Evolutionary conservation across 768 basidiomycete species (phyloP).

Genomic region (Tubosaeta sp.): DNA sequence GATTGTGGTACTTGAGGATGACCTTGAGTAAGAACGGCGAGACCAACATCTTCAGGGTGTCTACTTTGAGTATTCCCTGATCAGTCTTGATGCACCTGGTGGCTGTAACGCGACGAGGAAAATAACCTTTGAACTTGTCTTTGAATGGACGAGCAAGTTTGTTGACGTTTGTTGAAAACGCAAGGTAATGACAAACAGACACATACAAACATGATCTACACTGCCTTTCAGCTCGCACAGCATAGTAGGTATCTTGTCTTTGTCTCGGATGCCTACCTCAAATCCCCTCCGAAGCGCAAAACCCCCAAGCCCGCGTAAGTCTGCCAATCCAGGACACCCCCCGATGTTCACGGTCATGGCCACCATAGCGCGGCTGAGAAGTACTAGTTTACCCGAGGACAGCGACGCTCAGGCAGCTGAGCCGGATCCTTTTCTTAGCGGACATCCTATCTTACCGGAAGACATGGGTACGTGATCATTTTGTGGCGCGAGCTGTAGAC

Average conservation of each 20-base stretch:
- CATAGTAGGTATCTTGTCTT: not conserved
- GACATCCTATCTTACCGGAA: conserved; percentile 28
- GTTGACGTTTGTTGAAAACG: not conserved
- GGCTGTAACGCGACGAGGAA: no score
- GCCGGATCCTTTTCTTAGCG: conserved; percentile 21
- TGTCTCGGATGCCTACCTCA: conserved; percentile 9
- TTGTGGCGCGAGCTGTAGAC: not conserved
- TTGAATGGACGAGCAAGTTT: not conserved
- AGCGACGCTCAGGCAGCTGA: conserved; percentile 1
- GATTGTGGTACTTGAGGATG: no score
- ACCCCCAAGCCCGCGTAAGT: conserved; percentile 28
- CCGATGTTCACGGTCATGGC: not conserved
- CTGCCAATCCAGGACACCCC: not conserved
- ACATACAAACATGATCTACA: not conserved
- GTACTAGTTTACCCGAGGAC: conserved; percentile 22
- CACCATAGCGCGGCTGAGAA: conserved; percentile 22
- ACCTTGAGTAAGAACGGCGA: no score
- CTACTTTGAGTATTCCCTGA: no score
- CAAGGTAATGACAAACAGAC: not conserved
- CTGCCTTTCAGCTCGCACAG: not conserved
- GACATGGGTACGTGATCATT: conserved; percentile 23
- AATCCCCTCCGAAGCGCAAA: not conserved
- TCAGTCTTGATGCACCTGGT: no score
- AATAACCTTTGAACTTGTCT: no score
- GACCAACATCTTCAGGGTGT: no score